Evolutionary conservation across 78 protist genomes (phyloP), one percentile per base, ranked within the genome.

Genomic region (Emiliania huxleyi): DNA sequence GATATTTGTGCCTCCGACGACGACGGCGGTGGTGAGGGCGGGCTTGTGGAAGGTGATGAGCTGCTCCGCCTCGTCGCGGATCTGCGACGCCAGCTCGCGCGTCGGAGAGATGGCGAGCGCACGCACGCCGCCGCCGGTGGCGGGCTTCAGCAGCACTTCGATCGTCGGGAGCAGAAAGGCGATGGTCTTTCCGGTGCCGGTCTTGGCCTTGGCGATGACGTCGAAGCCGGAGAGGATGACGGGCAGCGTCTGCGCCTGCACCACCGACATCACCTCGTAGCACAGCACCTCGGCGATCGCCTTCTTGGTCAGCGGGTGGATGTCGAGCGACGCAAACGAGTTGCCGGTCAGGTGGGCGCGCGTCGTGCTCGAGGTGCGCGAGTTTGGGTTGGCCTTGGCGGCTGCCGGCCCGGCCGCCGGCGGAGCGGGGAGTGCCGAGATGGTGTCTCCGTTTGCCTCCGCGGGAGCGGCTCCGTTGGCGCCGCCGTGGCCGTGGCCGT

Each of bases 111-210:
- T 21, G 45, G 84, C 44, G 38, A 95, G 69, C 46, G 52, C 89
- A 33, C 45, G 49, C 1, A 42, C 33, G 43, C 26, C 29, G 43
- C 44, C 29, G 18, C 25, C 18, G 11, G 79, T 15, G 42, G 62
- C 38, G 0, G 73, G n/a, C n/a, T n/a, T n/a, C n/a, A n/a, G n/a
- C 15, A 90, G 43, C 55, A 35, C 4, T 91, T 73, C 81, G 55
- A 94, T 23, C n/a, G 94, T 35, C 6, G 97, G 96, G 45, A 95
- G 37, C 8, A 96, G 94, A 93, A 96, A 96, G 48, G 93, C 91
- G 44, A 92, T 83, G 35, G 97, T 96, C 85, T 96, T 96, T 15
- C 97, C 97, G 23, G 97, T 91, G 48, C 97, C 97, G 0, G 96
- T 94, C 75, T 83, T 26, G 23, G 95, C 95, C 35, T 62, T 69